A percentile compares a stretch with the other conserved stretches of the same genome.
phyloP scores from a whole-genome alignment of 2,329 filamentous ascomycete genomes.

The Aspergillus puulaauensis region DNA sequence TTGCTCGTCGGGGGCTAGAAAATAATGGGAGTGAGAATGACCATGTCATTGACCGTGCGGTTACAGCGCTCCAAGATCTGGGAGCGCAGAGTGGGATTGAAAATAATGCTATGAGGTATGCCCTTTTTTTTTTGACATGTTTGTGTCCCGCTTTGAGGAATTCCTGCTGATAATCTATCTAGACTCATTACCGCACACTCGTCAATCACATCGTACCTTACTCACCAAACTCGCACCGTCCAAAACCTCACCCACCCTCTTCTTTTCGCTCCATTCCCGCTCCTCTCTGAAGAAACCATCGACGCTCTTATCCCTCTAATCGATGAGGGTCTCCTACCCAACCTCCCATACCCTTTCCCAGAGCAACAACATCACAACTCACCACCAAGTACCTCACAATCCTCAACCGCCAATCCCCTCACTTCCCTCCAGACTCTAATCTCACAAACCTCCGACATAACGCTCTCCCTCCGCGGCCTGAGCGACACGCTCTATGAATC shows the following conservation, averaged over 20 bases:
- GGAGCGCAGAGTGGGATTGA: conserved; percentile 57
- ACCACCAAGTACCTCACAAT: conserved; percentile 31
- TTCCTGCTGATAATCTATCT: not conserved
- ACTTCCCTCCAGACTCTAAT: conserved; percentile 68
- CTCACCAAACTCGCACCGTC: conserved; percentile 60
- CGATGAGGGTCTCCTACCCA: conserved; percentile 50
- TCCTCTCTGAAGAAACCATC: conserved; percentile 53
- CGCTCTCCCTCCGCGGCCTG: conserved; percentile 79
- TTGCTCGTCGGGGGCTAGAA: conserved; percentile 54
- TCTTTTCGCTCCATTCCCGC: conserved; percentile 56
- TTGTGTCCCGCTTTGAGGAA: not conserved
- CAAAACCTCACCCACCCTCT: conserved; percentile 59
- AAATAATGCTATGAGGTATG: conserved; percentile 55
- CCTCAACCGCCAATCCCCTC: conserved; percentile 48
- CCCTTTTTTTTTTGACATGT: not conserved
- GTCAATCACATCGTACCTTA: conserved; percentile 59
- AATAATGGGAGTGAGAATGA: conserved; percentile 53
- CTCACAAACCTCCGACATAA: conserved; percentile 68
- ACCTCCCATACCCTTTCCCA: conserved; percentile 51
- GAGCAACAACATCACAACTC: conserved; percentile 28
- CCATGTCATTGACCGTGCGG: conserved; percentile 52
- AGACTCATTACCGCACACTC: conserved; percentile 60
- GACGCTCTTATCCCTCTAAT: conserved; percentile 59
- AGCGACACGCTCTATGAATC: conserved; percentile 94
- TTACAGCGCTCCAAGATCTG: conserved; percentile 53